A percentile compares a stretch with the other conserved stretches of the same genome.
phyloP scores from a whole-genome alignment of 257 asterid genomes.

The Prunella vulgaris region DNA sequence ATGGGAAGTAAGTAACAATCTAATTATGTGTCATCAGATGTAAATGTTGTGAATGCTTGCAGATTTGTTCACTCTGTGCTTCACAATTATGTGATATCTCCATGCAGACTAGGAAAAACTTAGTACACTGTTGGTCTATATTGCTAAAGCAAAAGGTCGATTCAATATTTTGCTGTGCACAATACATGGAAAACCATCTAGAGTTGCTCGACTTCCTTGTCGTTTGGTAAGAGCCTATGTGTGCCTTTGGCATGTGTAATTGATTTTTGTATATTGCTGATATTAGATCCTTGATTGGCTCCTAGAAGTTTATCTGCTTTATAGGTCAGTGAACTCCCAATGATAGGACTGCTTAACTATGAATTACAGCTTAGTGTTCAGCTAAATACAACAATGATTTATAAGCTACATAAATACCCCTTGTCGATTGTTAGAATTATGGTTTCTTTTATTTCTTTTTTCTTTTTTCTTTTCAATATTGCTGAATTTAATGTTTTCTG shows the following conservation, averaged over 20 bases:
- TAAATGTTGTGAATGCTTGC: conserved; percentile 3
- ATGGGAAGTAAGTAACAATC: conserved; percentile 80
- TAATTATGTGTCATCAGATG: conserved; percentile 3
- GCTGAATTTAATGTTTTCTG: background rate
- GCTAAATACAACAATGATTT: background rate
- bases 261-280: background rate
- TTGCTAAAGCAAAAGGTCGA: conserved; percentile 89
- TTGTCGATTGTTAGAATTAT: background rate
- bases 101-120: conserved; percentile 74
- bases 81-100: conserved; percentile 26
- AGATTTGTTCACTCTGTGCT: conserved; percentile 17
- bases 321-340: background rate
- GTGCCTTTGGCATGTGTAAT: background rate
- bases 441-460: too few species aligned
- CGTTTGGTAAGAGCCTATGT: conserved; percentile 57
- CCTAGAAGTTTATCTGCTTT: background rate
- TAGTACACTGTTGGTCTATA: conserved; percentile 91
- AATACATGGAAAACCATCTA: conserved; percentile 88
- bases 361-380: conserved; percentile 7
- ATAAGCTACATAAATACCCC: background rate
- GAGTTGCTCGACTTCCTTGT: conserved; percentile 97
- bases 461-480: background rate
- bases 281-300: conserved; percentile 3
- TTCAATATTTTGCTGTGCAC: conserved; percentile 55
- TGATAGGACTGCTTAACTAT: conserved; percentile 5